Evolutionary conservation across 441 rosid genomes (phyloP).

Genomic region (Capsella rubella): DNA sequence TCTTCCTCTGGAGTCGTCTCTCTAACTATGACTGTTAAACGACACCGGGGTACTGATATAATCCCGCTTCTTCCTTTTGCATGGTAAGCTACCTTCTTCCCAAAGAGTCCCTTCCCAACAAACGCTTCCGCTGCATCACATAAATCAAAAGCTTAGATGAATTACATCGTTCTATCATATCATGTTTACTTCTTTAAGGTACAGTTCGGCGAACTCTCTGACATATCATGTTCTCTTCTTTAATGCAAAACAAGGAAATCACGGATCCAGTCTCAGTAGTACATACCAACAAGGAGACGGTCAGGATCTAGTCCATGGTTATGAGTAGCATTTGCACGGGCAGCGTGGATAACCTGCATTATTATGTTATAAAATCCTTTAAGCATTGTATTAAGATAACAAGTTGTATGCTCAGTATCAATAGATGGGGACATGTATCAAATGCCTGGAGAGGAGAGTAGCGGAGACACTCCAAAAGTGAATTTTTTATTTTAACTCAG

Average conservation of each 20-base stretch:
- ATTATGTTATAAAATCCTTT: not conserved
- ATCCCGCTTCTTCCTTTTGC: constrained; percentile 69
- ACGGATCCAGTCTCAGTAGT: constrained; percentile 13
- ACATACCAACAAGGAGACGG: constrained; percentile 82
- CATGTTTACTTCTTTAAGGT: not conserved
- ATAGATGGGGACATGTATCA: not conserved
- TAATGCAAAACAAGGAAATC: constrained; percentile 2
- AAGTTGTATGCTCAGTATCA: constrained; percentile 1
- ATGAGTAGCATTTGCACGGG: constrained; percentile 88
- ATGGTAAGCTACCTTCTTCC: constrained; percentile 74
- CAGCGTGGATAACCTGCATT: constrained; percentile 86
- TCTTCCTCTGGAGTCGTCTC: constrained; percentile 88
- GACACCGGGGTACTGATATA: constrained; percentile 69
- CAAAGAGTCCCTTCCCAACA: constrained; percentile 82
- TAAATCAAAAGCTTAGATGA: constrained; percentile 9
- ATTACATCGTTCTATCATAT: not conserved
- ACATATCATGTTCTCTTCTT: not conserved
- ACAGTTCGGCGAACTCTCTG: not conserved
- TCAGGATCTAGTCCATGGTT: constrained; percentile 90
- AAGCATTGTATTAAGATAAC: not conserved
- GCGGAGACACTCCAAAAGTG: not conserved
- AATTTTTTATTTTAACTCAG: not conserved
- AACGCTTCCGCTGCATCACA: constrained; percentile 81
- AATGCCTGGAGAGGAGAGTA: not conserved
- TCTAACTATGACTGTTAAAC: constrained; percentile 80